Evolutionary conservation across 371 early-diverging fungal genomes (phyloP), one percentile per base, ranked within the genome.

Genomic region (Rhizopus sp.): DNA sequence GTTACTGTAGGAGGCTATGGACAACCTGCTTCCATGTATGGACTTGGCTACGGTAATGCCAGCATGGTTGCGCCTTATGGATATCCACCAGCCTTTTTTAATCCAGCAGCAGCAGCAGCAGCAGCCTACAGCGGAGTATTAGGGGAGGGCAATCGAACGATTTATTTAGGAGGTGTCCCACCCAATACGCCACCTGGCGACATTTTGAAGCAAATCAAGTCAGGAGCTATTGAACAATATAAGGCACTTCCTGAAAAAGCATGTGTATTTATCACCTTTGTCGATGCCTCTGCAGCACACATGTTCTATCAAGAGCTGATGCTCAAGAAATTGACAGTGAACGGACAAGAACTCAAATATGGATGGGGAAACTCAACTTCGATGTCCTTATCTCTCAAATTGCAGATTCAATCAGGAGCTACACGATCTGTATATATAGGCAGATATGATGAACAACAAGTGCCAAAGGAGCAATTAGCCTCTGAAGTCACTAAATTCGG

Each of bases 211-310:
- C 77, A 77, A 35, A 80, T 92, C 50, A 85, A 81, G 31, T 84
- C 84, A 13, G 93, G 93, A 10, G 67, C 83, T 13, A 73, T 93
- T 13, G 90, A 92, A 57, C 78, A 77, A 13, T 74, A 87, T 45
- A 82, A 82, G 44, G 61, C 88, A 23, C 56, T 92, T 7, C 76
- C 81, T 12, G 90, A 89, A 31, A 88, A 88, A 63, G 81, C 69
- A 49, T 93, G 93, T 60, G 89, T 86, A 5, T 93, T 93, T 66
- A 55, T 92, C 35, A 72, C 90, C 3, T 93, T 93, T 66, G 59
- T 93, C 48, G 88, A 91, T 33, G 70, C 85, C 4, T n/a, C 70
- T 5, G 62, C 84, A 2, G 93, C 93, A 9, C 68, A 69, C 9
- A 62, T 69, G 16, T 82, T 82, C 38, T 75, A 81, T 47, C 71